phyloP scores from a whole-genome alignment of 202 grass and related monocot species.

The Panicum virgatum region DNA sequence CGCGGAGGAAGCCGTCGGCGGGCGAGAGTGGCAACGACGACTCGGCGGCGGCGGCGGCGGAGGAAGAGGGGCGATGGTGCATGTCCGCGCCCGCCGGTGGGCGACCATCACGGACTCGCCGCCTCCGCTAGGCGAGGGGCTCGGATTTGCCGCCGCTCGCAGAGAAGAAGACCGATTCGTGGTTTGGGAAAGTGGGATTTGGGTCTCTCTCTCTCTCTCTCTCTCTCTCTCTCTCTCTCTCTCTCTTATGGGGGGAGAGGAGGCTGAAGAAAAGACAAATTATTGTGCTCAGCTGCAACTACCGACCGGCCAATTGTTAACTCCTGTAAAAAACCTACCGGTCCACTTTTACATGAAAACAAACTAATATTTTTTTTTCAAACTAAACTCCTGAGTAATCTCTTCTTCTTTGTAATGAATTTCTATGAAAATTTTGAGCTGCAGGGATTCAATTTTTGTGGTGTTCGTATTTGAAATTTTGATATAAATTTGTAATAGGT shows the following conservation, averaged over 20 bases:
- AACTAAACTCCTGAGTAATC: background rate
- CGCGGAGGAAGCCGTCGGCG: slow-evolving; percentile 62
- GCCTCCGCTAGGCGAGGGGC: slow-evolving; percentile 11
- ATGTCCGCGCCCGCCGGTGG: slow-evolving; percentile 52
- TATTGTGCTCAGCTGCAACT: slow-evolving; percentile 5
- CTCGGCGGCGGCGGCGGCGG: slow-evolving; percentile 24
- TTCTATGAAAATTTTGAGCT: background rate
- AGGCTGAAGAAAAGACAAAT: slow-evolving; percentile 9
- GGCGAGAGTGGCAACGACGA: slow-evolving; percentile 38
- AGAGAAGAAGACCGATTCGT: background rate
- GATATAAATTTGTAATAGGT: too few species aligned
- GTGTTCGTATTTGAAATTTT: too few species aligned
- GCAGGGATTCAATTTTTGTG: background rate
- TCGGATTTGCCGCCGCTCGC: slow-evolving; percentile 17
- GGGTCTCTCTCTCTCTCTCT: too few species aligned
- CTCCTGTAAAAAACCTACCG: background rate
- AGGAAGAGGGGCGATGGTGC: slow-evolving; percentile 11
- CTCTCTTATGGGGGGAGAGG: background rate
- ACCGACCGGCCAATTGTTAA: too few species aligned
- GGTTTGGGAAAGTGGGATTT: background rate
- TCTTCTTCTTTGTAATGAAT: background rate
- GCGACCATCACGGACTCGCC: slow-evolving; percentile 54
- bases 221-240: too few species aligned
- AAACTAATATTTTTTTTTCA: background rate
- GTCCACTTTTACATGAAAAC: background rate